Evolutionary conservation across 2,329 filamentous ascomycete genomes (phyloP), one percentile per base, ranked within the genome.

Genomic region (Amesomyces nigricolor): DNA sequence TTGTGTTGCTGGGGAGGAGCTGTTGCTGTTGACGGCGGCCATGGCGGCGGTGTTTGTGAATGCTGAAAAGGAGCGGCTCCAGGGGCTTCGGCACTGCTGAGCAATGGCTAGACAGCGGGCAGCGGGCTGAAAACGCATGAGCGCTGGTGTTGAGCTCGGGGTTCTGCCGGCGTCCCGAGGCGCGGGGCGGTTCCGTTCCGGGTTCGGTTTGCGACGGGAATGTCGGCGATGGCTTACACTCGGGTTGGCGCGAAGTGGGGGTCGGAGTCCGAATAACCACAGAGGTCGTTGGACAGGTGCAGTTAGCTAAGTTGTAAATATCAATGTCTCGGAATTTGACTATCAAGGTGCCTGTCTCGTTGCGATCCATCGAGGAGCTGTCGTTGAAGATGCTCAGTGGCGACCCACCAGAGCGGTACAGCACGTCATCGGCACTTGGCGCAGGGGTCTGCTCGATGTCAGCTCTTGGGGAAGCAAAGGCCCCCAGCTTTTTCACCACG

Each of bases 121-220:
- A 29, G 61, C 61, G 22, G 62, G 54, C 53, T 57, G 58, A 38
- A 64, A 64, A 44, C 57, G 63, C 63, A 65, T 65, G 48, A 53
- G 52, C 32, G 32, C 32, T 10, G 51, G 3, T 47, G 44, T 39
- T 35, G 29, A 1, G 16, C 11, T 32, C 4, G 13, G 11, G 10
- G 19, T 17, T 13, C 11, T 29, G n/a, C 22, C 38, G 32, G 32
- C 32, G 47, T 54, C 40, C 16, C 52, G 47, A 17, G 11, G 29
- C 26, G 17, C 22, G 22, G 22, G 22, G 22, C 22, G 42, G 40
- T 47, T 49, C 37, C 29, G 30, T 47, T 51, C 51, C 38, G 44
- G 46, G 37, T 22, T 56, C 53, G 53, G 49, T 49, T 50, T 50
- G 53, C 40, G 11, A 11, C 54, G 54, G 54, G 16, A 22, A 42